phyloP scores from a whole-genome alignment of 1,284 basidiomycete genomes.

The Cryptococcus sp. region DNA sequence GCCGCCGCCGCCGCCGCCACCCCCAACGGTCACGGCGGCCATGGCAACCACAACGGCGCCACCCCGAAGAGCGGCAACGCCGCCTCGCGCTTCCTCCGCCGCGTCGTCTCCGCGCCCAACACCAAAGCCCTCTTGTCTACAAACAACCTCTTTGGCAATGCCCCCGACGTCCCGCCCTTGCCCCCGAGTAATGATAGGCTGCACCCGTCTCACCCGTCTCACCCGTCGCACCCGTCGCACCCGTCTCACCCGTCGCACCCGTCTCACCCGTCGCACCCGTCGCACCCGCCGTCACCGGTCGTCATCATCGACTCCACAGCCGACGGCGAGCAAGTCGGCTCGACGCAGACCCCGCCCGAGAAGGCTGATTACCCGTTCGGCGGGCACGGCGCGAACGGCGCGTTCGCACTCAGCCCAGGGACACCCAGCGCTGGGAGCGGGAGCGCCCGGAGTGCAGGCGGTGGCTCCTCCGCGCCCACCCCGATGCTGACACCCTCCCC shows the following conservation, averaged over 20 bases:
- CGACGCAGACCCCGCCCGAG: slow-evolving; percentile 16
- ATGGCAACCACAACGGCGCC: background rate
- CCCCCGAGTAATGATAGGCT: slow-evolving; percentile 21
- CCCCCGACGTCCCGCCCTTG: slow-evolving; percentile 36
- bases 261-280: too few relatives aligned
- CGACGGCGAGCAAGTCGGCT: slow-evolving; percentile 14
- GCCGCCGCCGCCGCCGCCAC: too few relatives aligned
- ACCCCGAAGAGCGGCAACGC: slow-evolving; percentile 27
- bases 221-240: too few relatives aligned
- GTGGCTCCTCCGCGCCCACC: slow-evolving; percentile 5
- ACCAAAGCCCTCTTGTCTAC: slow-evolving; percentile 79
- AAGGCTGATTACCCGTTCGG: slow-evolving; percentile 10
- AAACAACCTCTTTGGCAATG: slow-evolving; percentile 21
- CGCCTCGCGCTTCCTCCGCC: slow-evolving; percentile 79
- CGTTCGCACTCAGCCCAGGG: too few relatives aligned
- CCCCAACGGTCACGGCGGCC: too few relatives aligned
- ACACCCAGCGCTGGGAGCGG: too few relatives aligned
- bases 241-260: too few relatives aligned
- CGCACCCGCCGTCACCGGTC: slow-evolving; percentile 17
- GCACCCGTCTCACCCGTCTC: too few relatives aligned
- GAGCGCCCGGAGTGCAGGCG: too few relatives aligned
- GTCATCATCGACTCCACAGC: slow-evolving; percentile 10
- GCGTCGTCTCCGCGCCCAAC: slow-evolving; percentile 94
- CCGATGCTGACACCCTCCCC: slow-evolving; percentile 3
- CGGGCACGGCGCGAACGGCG: too few relatives aligned